phyloP scores from a whole-genome alignment of 2,329 filamentous ascomycete species.

The Hyphodiscus sp. region DNA sequence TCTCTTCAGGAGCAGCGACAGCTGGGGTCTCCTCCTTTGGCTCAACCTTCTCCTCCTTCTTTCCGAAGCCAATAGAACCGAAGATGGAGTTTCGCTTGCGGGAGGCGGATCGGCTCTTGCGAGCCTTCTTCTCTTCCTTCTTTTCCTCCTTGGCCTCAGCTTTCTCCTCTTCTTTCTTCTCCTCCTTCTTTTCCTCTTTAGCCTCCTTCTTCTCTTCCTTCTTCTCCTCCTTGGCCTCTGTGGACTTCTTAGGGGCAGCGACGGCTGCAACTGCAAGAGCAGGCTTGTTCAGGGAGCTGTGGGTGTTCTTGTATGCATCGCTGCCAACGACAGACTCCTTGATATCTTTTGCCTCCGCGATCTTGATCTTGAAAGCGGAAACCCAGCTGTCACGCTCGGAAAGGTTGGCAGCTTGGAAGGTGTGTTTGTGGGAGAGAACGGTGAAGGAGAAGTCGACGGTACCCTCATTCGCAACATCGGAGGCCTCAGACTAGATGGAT shows the following conservation, averaged over 20 bases:
- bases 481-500: slow-evolving; percentile 43
- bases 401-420: slow-evolving; percentile 72
- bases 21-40: slow-evolving; percentile 27
- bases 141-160: slow-evolving; percentile 33
- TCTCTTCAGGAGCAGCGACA: slow-evolving; percentile 14
- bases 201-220: slow-evolving; percentile 25
- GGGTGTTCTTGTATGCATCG: slow-evolving; percentile 74
- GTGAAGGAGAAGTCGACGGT: slow-evolving; percentile 80
- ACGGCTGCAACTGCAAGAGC: slow-evolving; percentile 31
- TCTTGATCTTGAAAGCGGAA: slow-evolving; percentile 72
- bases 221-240: slow-evolving; percentile 32
- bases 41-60: slow-evolving; percentile 31
- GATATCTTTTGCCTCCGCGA: slow-evolving; percentile 77
- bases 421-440: slow-evolving; percentile 82
- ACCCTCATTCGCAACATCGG: slow-evolving; percentile 67
- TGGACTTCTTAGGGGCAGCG: slow-evolving; percentile 29
- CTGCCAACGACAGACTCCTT: slow-evolving; percentile 66
- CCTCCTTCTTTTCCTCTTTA: slow-evolving; percentile 31
- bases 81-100: slow-evolving; percentile 63
- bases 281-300: slow-evolving; percentile 35
- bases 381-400: slow-evolving; percentile 92
- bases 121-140: slow-evolving; percentile 50
- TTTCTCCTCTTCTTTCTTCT: slow-evolving; percentile 27
- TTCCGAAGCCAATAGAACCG: slow-evolving; percentile 42
- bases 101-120: slow-evolving; percentile 57